phyloP scores from a whole-genome alignment of 2,329 filamentous ascomycete species.

The Trichoderma hamatum region DNA sequence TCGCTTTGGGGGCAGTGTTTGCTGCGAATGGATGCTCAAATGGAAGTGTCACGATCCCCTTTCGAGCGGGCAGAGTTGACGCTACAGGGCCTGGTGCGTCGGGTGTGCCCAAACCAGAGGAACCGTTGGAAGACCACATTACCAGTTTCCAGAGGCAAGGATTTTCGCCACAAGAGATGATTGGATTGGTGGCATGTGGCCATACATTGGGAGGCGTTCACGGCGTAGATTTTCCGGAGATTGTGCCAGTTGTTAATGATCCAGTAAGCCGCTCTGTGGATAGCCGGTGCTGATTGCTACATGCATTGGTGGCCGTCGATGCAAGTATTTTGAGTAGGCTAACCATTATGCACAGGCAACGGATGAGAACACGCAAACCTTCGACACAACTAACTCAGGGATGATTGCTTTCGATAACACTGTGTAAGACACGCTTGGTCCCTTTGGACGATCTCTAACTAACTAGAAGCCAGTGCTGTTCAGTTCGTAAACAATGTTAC shows the following conservation, averaged over 20 bases:
- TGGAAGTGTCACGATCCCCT: slow-evolving; percentile 15
- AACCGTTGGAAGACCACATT: slow-evolving; percentile 25
- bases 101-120: slow-evolving; percentile 28
- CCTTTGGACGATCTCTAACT: background rate
- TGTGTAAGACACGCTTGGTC: slow-evolving; percentile 14
- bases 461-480: slow-evolving; percentile 27
- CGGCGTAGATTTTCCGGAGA: slow-evolving; percentile 34
- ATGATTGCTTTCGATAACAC: slow-evolving; percentile 31
- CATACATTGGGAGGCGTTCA: slow-evolving; percentile 36
- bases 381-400: slow-evolving; percentile 26
- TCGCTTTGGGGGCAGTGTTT: slow-evolving; percentile 32
- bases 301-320: background rate
- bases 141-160: slow-evolving; percentile 29
- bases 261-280: background rate
- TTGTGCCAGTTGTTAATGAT: slow-evolving; percentile 29
- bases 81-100: slow-evolving; percentile 26
- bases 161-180: slow-evolving; percentile 34
- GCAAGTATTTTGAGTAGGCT: background rate
- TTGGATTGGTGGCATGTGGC: slow-evolving; percentile 34
- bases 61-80: slow-evolving; percentile 22
- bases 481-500: slow-evolving; percentile 32
- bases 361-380: slow-evolving; percentile 28
- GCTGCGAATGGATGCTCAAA: slow-evolving; percentile 22
- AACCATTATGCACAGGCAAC: background rate
- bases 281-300: background rate